Evolutionary conservation across 2,329 filamentous ascomycete species (phyloP).

Genomic region (Cercospora zeae-maydis): DNA sequence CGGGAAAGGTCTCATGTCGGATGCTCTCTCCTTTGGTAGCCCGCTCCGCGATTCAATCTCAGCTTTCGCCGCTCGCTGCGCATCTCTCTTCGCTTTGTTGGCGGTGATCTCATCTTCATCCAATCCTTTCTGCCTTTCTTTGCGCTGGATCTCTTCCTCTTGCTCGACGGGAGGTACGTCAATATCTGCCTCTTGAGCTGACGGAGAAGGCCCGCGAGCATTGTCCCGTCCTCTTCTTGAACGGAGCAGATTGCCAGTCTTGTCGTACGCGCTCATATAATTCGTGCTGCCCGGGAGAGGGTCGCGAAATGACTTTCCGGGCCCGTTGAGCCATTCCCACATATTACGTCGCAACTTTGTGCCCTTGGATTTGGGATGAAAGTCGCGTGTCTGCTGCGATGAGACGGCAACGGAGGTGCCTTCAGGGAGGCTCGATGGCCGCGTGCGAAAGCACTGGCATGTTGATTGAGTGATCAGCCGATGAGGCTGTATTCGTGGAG

Average conservation of each 20-base stretch:
- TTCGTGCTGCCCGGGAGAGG: constrained; percentile 52
- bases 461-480: constrained; percentile 23
- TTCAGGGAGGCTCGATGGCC: constrained; percentile 17
- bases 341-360: constrained; percentile 55
- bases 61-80: constrained; percentile 21
- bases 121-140: constrained; percentile 26
- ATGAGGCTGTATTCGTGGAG: constrained; percentile 31
- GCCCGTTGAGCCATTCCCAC: constrained; percentile 58
- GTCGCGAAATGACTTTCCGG: constrained; percentile 48
- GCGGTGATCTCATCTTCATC: constrained; percentile 23
- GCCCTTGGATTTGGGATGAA: constrained; percentile 18
- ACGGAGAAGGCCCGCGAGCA: constrained; percentile 8
- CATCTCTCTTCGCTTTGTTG: constrained; percentile 19
- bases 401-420: background rate
- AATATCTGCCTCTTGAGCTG: constrained; percentile 9
- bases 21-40: constrained; percentile 28
- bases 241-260: constrained; percentile 47
- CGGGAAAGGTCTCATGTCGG: constrained; percentile 62
- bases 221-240: constrained; percentile 23
- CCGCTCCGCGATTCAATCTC: constrained; percentile 24
- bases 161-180: constrained; percentile 32
- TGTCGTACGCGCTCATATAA: constrained; percentile 54
- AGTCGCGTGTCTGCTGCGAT: constrained; percentile 19
- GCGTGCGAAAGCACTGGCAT: constrained; percentile 30
- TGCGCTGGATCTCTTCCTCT: constrained; percentile 20